Evolutionary conservation across 2,329 filamentous ascomycete species (phyloP).

Genomic region (Phyllosticta citrichinensis): DNA sequence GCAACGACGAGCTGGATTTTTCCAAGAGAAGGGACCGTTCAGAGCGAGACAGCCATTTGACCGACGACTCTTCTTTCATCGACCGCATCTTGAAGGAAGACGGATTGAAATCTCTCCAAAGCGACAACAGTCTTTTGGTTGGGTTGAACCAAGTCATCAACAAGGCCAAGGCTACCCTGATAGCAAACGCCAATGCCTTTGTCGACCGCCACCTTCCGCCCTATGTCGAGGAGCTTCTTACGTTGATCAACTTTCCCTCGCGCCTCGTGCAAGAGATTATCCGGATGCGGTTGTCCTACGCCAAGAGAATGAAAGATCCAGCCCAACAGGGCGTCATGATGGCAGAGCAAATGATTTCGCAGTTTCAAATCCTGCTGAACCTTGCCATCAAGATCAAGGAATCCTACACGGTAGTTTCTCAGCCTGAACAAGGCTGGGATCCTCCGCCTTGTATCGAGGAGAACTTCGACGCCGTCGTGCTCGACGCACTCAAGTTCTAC

Average conservation of each 20-base stretch:
- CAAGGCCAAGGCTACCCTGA: slow-evolving; percentile 88
- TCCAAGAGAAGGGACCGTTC: slow-evolving; percentile 62
- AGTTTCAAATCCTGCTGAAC: slow-evolving; percentile 87
- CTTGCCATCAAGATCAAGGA: slow-evolving; percentile 88
- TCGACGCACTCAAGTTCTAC: slow-evolving; percentile 93
- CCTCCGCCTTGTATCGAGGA: slow-evolving; percentile 94
- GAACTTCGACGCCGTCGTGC: slow-evolving; percentile 81
- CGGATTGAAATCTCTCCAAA: slow-evolving; percentile 81
- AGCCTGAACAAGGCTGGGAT: slow-evolving; percentile 88
- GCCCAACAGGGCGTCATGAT: slow-evolving; percentile 87
- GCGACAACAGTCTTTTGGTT: slow-evolving; percentile 71
- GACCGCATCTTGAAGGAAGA: slow-evolving; percentile 94
- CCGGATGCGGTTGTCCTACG: slow-evolving; percentile 79
- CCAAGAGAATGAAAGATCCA: slow-evolving; percentile 90
- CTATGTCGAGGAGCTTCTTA: slow-evolving; percentile 92
- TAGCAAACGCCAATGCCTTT: slow-evolving; percentile 75
- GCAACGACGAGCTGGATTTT: slow-evolving; percentile 91
- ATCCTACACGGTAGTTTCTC: slow-evolving; percentile 73
- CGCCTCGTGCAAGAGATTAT: slow-evolving; percentile 95
- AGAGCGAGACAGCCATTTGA: slow-evolving; percentile 60
- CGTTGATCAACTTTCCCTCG: slow-evolving; percentile 93
- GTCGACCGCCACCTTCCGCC: slow-evolving; percentile 83
- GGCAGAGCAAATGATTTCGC: slow-evolving; percentile 94
- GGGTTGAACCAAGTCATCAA: slow-evolving; percentile 77
- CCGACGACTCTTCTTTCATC: slow-evolving; percentile 86